Conservation (phyloP, 768 basidiomycete genomes). For the Phlebiopsis flavidoalba region DNA sequence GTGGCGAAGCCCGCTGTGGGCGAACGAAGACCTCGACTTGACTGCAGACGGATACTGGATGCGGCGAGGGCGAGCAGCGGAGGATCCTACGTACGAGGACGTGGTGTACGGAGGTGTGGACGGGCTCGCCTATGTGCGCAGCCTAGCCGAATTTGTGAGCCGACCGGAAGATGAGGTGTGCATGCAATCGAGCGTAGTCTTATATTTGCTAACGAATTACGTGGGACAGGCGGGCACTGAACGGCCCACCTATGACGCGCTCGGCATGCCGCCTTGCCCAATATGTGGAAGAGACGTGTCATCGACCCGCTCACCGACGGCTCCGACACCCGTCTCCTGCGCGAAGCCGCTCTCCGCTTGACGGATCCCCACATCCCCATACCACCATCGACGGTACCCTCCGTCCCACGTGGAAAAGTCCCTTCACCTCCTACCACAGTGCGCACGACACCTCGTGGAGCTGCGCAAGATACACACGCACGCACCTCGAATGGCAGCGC, state of each 20-base stretch:
- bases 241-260: constrained; percentile 11
- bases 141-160: constrained; percentile 67
- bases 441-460: constrained; percentile 13
- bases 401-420: constrained; percentile 16
- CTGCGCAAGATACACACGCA: constrained; percentile 16
- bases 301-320: constrained; percentile 37
- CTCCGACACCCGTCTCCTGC: constrained; percentile 32
- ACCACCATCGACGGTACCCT: neutral
- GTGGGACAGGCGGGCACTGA: neutral
- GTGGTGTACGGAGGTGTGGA: constrained; percentile 79
- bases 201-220: neutral
- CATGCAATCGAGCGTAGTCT: neutral
- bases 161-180: constrained; percentile 19
- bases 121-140: constrained; percentile 71
- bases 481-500: constrained; percentile 37
- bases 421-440: constrained; percentile 16
- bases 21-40: constrained; percentile 17
- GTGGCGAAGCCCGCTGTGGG: constrained; percentile 2
- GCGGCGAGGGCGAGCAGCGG: constrained; percentile 45
- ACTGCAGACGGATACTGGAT: constrained; percentile 41
- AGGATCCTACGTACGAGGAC: constrained; percentile 57
- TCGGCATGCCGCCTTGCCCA: constrained; percentile 33
- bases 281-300: constrained; percentile 36
- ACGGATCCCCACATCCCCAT: constrained; percentile 7
- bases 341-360: constrained; percentile 20